Evolutionary conservation across 1,139 yeast genomes (phyloP).

Genomic region (Eremothecium gossypii): DNA sequence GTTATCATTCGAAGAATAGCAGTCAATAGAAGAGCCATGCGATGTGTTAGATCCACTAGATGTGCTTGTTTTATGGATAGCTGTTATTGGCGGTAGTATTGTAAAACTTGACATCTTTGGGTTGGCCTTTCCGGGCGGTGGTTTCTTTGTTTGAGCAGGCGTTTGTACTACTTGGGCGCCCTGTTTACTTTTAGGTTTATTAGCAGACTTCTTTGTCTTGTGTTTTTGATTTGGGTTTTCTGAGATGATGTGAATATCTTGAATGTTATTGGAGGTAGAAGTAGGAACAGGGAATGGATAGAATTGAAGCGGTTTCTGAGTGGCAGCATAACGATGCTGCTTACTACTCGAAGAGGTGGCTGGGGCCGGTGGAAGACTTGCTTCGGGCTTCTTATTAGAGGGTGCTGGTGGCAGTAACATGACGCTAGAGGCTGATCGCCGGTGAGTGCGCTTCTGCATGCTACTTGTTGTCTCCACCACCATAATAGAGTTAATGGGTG

Average conservation of each 20-base stretch:
- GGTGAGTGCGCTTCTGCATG: background rate
- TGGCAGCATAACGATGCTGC: slow-evolving; percentile 14
- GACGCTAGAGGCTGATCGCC: background rate
- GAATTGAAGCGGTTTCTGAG: slow-evolving; percentile 29
- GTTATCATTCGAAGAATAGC: slow-evolving; percentile 30
- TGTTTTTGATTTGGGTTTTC: slow-evolving; percentile 6
- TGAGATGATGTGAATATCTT: slow-evolving; percentile 2
- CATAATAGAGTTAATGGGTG: slow-evolving; percentile 5
- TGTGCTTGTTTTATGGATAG: slow-evolving; percentile 13
- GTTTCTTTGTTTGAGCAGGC: background rate
- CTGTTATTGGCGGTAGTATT: slow-evolving; percentile 8
- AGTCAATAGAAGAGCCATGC: slow-evolving; percentile 13
- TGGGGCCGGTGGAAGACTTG: background rate
- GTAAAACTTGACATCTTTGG: slow-evolving; percentile 5
- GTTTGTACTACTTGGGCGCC: background rate
- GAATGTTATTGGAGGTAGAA: slow-evolving; percentile 5
- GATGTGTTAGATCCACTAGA: slow-evolving; percentile 31
- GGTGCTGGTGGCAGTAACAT: background rate
- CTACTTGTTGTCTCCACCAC: background rate
- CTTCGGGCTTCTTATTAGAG: background rate
- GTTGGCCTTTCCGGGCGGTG: slow-evolving; percentile 3
- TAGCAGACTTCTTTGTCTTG: background rate
- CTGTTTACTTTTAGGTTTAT: background rate
- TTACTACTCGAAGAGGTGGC: background rate
- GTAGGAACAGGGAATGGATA: slow-evolving; percentile 21